phyloP scores from a whole-genome alignment of 768 basidiomycete species.

The Russula sp. region DNA sequence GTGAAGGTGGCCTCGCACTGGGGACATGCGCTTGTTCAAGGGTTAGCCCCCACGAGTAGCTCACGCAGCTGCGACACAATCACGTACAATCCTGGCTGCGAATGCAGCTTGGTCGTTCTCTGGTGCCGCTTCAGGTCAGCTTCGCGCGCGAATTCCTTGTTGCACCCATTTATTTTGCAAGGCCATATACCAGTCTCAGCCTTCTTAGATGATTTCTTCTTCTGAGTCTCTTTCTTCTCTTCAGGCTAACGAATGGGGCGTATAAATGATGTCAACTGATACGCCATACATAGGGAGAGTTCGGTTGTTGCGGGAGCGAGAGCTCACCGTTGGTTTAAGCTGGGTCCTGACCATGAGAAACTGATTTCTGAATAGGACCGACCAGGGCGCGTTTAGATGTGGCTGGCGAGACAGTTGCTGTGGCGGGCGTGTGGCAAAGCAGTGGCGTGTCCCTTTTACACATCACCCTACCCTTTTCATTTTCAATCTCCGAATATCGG shows the following conservation, averaged over 20 bases:
- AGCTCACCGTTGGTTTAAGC: constrained; percentile 32
- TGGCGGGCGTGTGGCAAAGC: constrained; percentile 21
- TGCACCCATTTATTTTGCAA: constrained; percentile 75
- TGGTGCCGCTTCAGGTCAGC: constrained; percentile 80
- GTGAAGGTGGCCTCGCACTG: constrained; percentile 80
- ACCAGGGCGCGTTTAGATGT: constrained; percentile 13
- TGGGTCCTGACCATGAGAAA: constrained; percentile 28
- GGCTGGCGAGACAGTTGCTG: constrained; percentile 23
- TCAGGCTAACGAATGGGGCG: constrained; percentile 31
- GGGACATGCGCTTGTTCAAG: constrained; percentile 52
- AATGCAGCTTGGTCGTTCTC: constrained; percentile 71
- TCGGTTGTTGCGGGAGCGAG: constrained; percentile 30
- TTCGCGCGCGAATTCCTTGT: constrained; percentile 76
- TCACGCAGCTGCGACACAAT: constrained; percentile 27
- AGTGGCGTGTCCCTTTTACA: constrained; percentile 23
- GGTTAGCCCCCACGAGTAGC: constrained; percentile 18
- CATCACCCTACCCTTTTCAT: background rate
- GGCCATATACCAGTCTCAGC: constrained; percentile 59
- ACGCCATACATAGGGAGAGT: constrained; percentile 10
- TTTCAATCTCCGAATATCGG: constrained; percentile 20
- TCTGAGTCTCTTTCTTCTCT: constrained; percentile 39
- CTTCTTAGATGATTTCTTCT: constrained; percentile 41
- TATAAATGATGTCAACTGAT: constrained; percentile 19
- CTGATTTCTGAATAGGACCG: constrained; percentile 5
- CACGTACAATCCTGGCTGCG: constrained; percentile 62